Evolutionary conservation across 345 rosid genomes (phyloP).

Genomic region (sweet orange (Citrus sinensis)): DVS_A1.0 CM039165.1:19944501-19945000

Average conservation of each 20-base stretch:
- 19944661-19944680: background rate
- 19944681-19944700: background rate
- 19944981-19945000: background rate
- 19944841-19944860: constrained; percentile 5
- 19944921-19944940: constrained; percentile 13
- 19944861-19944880: constrained; percentile 12
- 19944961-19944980: background rate
- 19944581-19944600: too few relatives aligned
- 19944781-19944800: constrained; percentile 38
- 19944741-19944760: constrained; percentile 28
- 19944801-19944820: constrained; percentile 12
- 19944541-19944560: too few relatives aligned
- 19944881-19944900: constrained; percentile 2
- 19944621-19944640: background rate
- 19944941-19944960: constrained; percentile 16
- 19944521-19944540: background rate
- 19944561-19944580: too few relatives aligned
- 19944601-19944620: background rate
- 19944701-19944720: constrained; percentile 36
- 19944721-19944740: constrained; percentile 19
- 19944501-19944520: background rate
- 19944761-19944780: constrained; percentile 38
- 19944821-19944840: background rate
- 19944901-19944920: constrained; percentile 22
- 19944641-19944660: background rate